phyloP scores from a whole-genome alignment of 306 rosid species.

The Citrullus mucosospermus region DNA sequence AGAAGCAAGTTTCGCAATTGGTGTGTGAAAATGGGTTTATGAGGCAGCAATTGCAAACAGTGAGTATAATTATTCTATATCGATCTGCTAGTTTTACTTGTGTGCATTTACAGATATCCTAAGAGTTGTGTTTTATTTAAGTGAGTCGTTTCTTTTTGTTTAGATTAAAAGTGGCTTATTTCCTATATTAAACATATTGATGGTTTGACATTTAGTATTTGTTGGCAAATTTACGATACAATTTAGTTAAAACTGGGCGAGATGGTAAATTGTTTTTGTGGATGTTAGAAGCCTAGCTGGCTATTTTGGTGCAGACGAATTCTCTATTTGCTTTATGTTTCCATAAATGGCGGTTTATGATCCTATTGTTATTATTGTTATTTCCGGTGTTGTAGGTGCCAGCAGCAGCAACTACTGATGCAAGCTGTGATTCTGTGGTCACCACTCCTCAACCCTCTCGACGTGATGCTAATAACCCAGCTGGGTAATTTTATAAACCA shows the following conservation, averaged over 20 bases:
- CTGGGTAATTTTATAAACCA: slow-evolving; percentile 53
- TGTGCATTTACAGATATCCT: not conserved
- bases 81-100: not conserved
- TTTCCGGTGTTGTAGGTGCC: slow-evolving; percentile 35
- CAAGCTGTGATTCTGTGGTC: slow-evolving; percentile 82
- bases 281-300: not conserved
- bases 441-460: slow-evolving; percentile 70
- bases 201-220: not conserved
- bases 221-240: not conserved
- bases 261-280: not conserved
- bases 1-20: slow-evolving; percentile 93
- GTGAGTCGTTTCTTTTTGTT: not conserved
- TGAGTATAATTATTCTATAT: slow-evolving; percentile 20
- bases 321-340: slow-evolving; percentile 1
- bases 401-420: slow-evolving; percentile 75
- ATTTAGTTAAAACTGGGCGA: not conserved
- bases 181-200: not conserved
- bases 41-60: slow-evolving; percentile 85
- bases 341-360: not conserved
- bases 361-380: not conserved
- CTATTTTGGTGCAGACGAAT: not conserved
- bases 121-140: not conserved
- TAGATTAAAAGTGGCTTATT: not conserved
- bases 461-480: slow-evolving; percentile 92
- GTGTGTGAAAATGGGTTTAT: slow-evolving; percentile 89